Conservation (phyloP, 129 eudicot species). For the Artemisia annua region DNA sequence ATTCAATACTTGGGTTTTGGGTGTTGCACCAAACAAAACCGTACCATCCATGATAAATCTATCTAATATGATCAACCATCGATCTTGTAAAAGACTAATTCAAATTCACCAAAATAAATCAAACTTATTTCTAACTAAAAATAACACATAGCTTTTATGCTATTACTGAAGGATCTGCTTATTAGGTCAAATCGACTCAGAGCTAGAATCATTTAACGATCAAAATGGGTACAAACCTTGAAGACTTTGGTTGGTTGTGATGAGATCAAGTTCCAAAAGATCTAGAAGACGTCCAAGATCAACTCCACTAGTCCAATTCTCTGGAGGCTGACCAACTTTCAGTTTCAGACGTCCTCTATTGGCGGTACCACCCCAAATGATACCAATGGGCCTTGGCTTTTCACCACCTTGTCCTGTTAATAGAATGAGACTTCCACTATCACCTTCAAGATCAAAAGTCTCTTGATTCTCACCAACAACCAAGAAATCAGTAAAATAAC, state of each 20-base stretch:
- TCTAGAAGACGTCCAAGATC: conserved; percentile 91
- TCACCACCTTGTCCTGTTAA: conserved; percentile 60
- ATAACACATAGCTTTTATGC: too few relatives aligned
- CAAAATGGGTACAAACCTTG: conserved; percentile 49
- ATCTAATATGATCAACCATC: too few relatives aligned
- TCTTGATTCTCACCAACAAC: conserved; percentile 84
- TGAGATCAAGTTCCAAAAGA: conserved; percentile 79
- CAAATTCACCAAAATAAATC: too few relatives aligned
- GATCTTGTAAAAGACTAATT: too few relatives aligned
- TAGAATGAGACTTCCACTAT: conserved; percentile 86
- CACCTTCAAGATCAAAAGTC: conserved; percentile 93
- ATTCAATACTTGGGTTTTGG: too few relatives aligned
- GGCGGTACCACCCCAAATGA: conserved; percentile 95
- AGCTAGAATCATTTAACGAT: too few relatives aligned
- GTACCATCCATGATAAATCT: too few relatives aligned
- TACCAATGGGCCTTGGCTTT: conserved; percentile 79
- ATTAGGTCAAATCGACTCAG: neutral
- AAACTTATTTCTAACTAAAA: too few relatives aligned
- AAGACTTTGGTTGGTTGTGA: conserved; percentile 59
- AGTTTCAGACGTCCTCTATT: conserved; percentile 83
- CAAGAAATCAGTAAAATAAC: conserved; percentile 79
- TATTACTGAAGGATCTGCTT: too few relatives aligned
- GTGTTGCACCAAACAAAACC: too few relatives aligned
- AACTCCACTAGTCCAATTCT: conserved; percentile 87
- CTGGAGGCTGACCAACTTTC: conserved; percentile 72